Conservation (phyloP, 176 grass and related monocot species). For the Oryza australiensis region DNA sequence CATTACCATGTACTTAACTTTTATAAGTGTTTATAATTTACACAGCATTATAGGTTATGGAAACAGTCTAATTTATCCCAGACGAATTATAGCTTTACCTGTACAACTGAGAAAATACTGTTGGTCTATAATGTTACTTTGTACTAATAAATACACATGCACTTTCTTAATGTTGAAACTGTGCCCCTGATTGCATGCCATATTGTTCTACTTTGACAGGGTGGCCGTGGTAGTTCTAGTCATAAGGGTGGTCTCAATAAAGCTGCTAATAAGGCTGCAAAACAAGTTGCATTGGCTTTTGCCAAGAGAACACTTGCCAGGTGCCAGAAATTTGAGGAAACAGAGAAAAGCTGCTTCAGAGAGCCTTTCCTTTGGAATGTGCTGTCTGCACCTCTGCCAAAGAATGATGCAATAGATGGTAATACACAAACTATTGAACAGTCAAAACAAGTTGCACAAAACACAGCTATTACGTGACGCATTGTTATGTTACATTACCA, state of each 20-base stretch:
- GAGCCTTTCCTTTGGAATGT: constrained; percentile 54
- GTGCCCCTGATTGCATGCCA: background rate
- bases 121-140: constrained; percentile 1
- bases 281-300: constrained; percentile 66
- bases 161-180: constrained; percentile 21
- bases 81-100: background rate
- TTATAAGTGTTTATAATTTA: constrained; percentile 14
- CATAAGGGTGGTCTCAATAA: constrained; percentile 64
- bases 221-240: constrained; percentile 69
- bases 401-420: constrained; percentile 50
- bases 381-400: constrained; percentile 46
- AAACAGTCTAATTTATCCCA: background rate
- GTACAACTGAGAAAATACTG: background rate
- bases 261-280: constrained; percentile 52
- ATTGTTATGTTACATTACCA: background rate
- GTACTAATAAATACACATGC: background rate
- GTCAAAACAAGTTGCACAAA: background rate
- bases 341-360: constrained; percentile 60
- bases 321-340: constrained; percentile 63
- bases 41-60: background rate
- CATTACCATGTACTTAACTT: background rate
- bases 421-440: constrained; percentile 17
- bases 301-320: constrained; percentile 51
- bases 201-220: constrained; percentile 44
- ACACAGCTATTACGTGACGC: background rate